These are phyloP conservation scores for Cucurbita moschata DNA, from an alignment of 306 rosid genomes.

Conservation along the genomic window DNA sequence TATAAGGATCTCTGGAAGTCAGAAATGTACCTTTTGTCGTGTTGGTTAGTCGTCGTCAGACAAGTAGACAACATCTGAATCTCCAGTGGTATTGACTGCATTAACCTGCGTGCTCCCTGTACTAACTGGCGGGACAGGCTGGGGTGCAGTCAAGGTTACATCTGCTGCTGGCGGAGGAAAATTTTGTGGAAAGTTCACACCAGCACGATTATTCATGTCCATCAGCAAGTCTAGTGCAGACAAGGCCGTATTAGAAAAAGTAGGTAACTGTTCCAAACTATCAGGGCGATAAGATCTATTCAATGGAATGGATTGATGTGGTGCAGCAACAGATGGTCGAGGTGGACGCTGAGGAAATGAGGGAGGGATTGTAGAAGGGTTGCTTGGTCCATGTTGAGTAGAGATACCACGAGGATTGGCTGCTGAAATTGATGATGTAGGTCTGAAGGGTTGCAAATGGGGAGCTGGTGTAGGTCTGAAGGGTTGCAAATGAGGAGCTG, in stretches of 20 bases:
- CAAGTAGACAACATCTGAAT: conserved; percentile 45
- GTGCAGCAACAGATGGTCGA: conserved; percentile 3
- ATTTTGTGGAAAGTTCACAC: conserved; percentile 15
- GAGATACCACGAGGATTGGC: conserved; percentile 13
- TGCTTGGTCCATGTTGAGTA: conserved; percentile 23
- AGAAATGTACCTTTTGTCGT: neutral
- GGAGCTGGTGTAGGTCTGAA: conserved; percentile 54
- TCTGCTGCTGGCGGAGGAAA: conserved; percentile 11
- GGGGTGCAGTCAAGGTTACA: conserved; percentile 1
- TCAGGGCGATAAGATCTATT: conserved; percentile 10
- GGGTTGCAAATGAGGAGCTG: conserved; percentile 64
- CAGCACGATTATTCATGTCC: conserved; percentile 18
- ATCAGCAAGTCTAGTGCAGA: conserved; percentile 17
- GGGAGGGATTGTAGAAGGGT: conserved; percentile 13
- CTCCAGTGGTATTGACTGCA: conserved; percentile 11
- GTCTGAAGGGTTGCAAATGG: conserved; percentile 48
- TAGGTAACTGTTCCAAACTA: conserved; percentile 10
- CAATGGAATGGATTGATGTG: conserved; percentile 15
- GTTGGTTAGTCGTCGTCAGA: conserved; percentile 65
- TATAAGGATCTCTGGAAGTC: neutral
- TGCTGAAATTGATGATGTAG: conserved; percentile 22
- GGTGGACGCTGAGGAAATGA: conserved; percentile 17
- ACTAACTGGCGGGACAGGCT: conserved; percentile 10
- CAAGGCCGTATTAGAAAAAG: conserved; percentile 7
- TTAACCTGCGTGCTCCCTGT: conserved; percentile 10